Conservation (phyloP, 495 filamentous ascomycete species). For the Lentithecium fluviatile region DNA sequence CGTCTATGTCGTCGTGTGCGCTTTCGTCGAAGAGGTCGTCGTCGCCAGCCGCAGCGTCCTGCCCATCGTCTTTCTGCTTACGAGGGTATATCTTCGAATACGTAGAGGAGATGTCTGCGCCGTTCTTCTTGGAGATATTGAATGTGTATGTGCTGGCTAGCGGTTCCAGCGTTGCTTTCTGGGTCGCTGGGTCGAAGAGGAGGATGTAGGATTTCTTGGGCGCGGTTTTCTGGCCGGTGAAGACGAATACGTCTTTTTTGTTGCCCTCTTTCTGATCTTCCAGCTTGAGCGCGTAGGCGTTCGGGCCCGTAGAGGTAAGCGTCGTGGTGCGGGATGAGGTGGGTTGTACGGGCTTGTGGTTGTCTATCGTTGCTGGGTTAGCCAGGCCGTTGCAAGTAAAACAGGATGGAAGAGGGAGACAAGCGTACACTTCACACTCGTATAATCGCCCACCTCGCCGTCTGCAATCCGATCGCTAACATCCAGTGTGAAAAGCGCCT, state of each 20-base stretch:
- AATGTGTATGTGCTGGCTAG: constrained; percentile 55
- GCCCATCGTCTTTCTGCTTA: constrained; percentile 8
- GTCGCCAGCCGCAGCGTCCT: constrained; percentile 3
- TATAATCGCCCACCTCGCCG: constrained; percentile 2
- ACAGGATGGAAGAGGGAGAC: background rate
- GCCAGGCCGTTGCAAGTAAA: background rate
- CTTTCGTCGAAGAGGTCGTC: constrained; percentile 46
- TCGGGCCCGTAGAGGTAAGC: constrained; percentile 42
- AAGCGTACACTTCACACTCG: constrained; percentile 28
- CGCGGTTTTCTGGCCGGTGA: constrained; percentile 52
- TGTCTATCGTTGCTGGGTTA: constrained; percentile 34
- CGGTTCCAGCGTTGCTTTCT: constrained; percentile 54
- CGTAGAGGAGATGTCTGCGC: constrained; percentile 14
- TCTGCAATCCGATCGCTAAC: constrained; percentile 29
- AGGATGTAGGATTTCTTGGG: constrained; percentile 47
- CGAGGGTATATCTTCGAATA: constrained; percentile 41
- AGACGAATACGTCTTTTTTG: constrained; percentile 52
- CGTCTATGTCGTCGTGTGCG: constrained; percentile 45
- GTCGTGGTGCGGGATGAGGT: constrained; percentile 32
- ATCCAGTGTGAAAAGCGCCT: constrained; percentile 33
- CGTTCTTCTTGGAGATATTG: constrained; percentile 53
- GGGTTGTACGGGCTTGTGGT: constrained; percentile 55
- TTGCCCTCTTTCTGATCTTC: constrained; percentile 46
- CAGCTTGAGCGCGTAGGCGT: constrained; percentile 51
- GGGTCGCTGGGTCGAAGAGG: constrained; percentile 53